These are phyloP conservation scores for Teratosphaeria pseudoeucalypti DNA, from an alignment of 2,329 filamentous ascomycete species.

Conservation along the genomic window DNA sequence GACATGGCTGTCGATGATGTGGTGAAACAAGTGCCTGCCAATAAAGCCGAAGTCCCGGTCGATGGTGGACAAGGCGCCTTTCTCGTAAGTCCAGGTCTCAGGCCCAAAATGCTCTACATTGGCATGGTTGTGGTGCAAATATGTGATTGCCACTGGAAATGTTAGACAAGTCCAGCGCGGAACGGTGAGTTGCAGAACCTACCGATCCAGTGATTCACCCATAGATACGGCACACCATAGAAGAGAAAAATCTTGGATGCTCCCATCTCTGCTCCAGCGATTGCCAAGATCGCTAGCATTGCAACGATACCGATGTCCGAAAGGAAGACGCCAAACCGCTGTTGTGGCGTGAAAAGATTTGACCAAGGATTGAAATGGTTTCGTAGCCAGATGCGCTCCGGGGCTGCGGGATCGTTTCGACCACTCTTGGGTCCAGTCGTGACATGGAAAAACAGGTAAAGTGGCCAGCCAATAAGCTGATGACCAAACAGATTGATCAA, in stretches of 20 bases:
- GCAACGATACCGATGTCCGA: constrained; percentile 50
- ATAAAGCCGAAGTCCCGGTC: constrained; percentile 56
- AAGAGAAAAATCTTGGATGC: constrained; percentile 35
- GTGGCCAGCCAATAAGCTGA: constrained; percentile 14
- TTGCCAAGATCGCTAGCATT: constrained; percentile 37
- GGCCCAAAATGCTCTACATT: constrained; percentile 48
- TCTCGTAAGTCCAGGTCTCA: constrained; percentile 50
- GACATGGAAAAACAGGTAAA: constrained; percentile 13
- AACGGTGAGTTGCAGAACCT: not conserved
- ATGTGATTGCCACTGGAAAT: constrained; percentile 50
- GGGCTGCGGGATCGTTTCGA: not conserved
- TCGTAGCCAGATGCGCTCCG: constrained; percentile 45
- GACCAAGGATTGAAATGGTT: constrained; percentile 52
- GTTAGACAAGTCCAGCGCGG: not conserved
- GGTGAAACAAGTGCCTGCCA: constrained; percentile 53
- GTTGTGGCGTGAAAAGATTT: constrained; percentile 34
- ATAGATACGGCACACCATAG: constrained; percentile 50
- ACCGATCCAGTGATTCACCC: constrained; percentile 59
- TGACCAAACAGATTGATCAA: constrained; percentile 9
- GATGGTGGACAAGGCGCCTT: constrained; percentile 51
- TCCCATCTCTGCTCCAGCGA: not conserved
- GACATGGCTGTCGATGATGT: constrained; percentile 54
- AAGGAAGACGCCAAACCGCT: constrained; percentile 43
- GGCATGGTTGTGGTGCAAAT: constrained; percentile 60
- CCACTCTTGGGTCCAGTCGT: constrained; percentile 1